Evolutionary conservation across 768 basidiomycete genomes (phyloP).

Genomic region (Amanita rubescens): DNA sequence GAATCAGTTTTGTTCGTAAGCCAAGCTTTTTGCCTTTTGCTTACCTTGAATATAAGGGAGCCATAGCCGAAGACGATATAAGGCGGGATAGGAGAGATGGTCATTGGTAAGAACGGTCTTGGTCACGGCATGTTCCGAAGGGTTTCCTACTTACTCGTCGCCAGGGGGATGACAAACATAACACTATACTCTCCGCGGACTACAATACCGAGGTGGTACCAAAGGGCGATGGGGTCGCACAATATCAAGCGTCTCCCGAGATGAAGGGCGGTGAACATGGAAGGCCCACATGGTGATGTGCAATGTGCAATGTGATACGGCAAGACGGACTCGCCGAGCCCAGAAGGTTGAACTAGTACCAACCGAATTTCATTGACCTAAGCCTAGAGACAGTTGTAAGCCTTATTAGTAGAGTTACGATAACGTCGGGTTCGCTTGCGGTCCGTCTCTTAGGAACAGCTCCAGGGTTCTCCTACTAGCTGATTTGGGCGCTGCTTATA

Average conservation of each 20-base stretch:
- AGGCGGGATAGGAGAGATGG: background rate
- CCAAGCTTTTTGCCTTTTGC: too few relatives aligned
- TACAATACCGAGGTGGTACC: background rate
- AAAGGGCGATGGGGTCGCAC: background rate
- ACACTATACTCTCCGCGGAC: background rate
- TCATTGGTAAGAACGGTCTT: too few relatives aligned
- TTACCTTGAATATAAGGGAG: conserved; percentile 86
- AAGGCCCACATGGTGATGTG: too few relatives aligned
- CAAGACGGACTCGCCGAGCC: background rate
- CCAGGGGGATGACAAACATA: background rate
- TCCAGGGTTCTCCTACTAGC: background rate
- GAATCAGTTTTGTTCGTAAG: background rate
- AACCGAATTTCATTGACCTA: too few relatives aligned
- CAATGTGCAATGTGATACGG: too few relatives aligned
- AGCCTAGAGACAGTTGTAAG: background rate
- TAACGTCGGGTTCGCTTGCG: background rate
- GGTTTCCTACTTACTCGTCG: too few relatives aligned
- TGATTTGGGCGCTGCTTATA: too few relatives aligned
- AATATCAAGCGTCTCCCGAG: too few relatives aligned
- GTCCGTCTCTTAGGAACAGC: background rate
- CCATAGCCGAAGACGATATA: conserved; percentile 91
- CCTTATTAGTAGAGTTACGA: background rate
- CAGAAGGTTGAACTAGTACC: background rate
- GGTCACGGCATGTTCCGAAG: too few relatives aligned
- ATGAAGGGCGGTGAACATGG: too few relatives aligned